Evolutionary conservation across 2,329 filamentous ascomycete species (phyloP), one percentile per base, ranked within the genome.

Genomic region (Periconia macrospinosa): DNA sequence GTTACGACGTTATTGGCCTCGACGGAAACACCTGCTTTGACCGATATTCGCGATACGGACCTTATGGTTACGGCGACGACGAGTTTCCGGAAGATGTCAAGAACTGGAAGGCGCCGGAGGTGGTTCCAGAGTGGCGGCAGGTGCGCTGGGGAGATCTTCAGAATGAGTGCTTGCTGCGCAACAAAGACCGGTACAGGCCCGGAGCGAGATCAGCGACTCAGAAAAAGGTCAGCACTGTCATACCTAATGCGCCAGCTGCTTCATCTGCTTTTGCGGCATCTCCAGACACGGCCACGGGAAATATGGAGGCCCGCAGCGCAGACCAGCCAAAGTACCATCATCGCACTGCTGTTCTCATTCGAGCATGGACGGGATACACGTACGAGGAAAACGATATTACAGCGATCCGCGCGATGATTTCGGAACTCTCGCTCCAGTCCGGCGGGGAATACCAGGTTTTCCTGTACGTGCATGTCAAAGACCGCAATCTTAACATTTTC

Each of bases 61-160:
- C 81, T 18, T 90, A 90, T 60, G 86, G 87, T 2, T 76, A 84
- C 58, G 74, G 74, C 2, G 76, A 81, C 23, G 80, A 82, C 49
- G 78, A 81, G 49, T 74, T 79, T 20, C 66, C 69, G 3, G 80
- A 81, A 51, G 78, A 82, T 41, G 74, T 79, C 42, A 61, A 66
- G 18, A 60, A 73, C 42, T 78, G 76, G 76, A 69, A 68, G 46
- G 56, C 73, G 71, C 54, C 69, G 55, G 30, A 66, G 46, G 60
- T 58, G 11, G 62, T 69, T 2, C 71, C 84, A 8, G 76, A 85
- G 19, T 92, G 88, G 86, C 77, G 83, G 27, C 76, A 78, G 23
- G 82, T 91, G 30, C 81, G 84, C 57, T 94, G 90, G 90, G 87
- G 87, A 14, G 74, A 81, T 30, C 76, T 93, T 17, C 89, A 93